A percentile compares a stretch with the other conserved stretches of the same genome.
phyloP scores from a whole-genome alignment of 306 rosid genomes.

The Ammopiptanthus mongolicus region DNA sequence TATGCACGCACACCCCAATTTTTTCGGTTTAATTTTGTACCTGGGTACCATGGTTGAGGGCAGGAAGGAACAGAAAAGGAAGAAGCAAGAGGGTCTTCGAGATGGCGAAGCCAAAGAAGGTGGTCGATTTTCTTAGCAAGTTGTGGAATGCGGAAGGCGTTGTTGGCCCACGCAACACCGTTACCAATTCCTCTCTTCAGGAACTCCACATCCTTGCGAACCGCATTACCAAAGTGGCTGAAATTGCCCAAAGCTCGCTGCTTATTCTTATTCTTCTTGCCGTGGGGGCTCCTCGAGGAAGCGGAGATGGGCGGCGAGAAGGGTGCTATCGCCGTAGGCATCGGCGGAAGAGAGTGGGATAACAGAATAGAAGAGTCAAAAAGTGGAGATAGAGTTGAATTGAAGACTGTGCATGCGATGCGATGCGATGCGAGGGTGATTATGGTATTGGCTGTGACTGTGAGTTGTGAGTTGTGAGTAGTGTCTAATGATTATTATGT shows the following conservation, averaged over 20 bases:
- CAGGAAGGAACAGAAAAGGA: constrained; percentile 42
- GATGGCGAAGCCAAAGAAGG: constrained; percentile 68
- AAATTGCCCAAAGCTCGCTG: constrained; percentile 53
- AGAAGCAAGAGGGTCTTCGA: constrained; percentile 67
- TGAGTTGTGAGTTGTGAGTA: too few species aligned
- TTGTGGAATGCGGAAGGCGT: constrained; percentile 56
- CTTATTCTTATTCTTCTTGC: constrained; percentile 5
- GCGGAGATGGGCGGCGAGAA: constrained; percentile 6
- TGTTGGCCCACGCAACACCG: constrained; percentile 67
- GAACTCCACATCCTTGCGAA: constrained; percentile 71
- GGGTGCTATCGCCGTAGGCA: constrained; percentile 39
- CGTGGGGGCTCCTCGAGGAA: constrained; percentile 9
- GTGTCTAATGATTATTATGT: too few species aligned
- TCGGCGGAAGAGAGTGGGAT: background rate
- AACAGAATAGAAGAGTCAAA: background rate
- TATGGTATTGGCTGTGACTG: too few species aligned
- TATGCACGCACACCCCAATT: background rate
- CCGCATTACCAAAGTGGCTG: constrained; percentile 51
- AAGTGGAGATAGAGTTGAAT: background rate
- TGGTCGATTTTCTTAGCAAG: constrained; percentile 57
- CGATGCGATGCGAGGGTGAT: background rate
- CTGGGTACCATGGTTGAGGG: constrained; percentile 90
- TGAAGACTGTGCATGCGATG: background rate
- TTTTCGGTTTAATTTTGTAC: too few species aligned
- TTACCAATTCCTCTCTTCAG: constrained; percentile 46